These are phyloP conservation scores for Ceratobasidium sp. DNA, from an alignment of 1,284 basidiomycete genomes.

Conservation along the genomic window DNA sequence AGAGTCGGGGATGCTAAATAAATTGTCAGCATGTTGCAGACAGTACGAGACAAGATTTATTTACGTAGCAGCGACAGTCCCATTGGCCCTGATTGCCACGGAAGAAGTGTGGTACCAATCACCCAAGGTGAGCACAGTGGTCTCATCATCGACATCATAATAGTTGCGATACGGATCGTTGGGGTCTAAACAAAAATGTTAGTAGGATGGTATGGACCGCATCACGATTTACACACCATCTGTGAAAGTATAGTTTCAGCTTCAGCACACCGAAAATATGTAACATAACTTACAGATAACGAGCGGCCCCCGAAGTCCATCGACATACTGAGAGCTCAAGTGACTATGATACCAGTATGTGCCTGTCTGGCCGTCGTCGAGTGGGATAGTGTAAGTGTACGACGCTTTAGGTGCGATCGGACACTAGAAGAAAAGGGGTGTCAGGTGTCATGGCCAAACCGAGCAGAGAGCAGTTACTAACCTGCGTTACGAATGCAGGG, in stretches of 20 bases:
- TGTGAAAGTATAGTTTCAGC: not conserved
- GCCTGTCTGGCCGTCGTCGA: slow-evolving; percentile 54
- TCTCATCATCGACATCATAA: slow-evolving; percentile 59
- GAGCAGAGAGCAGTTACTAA: too few relatives aligned
- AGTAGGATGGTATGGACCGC: too few relatives aligned
- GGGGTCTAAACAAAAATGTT: slow-evolving; percentile 54
- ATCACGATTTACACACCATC: not conserved
- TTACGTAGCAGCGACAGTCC: not conserved
- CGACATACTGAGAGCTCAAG: slow-evolving; percentile 64
- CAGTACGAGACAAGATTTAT: not conserved
- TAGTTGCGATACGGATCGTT: slow-evolving; percentile 62
- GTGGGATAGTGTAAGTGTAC: slow-evolving; percentile 36
- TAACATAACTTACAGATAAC: slow-evolving; percentile 53
- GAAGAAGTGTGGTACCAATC: slow-evolving; percentile 58
- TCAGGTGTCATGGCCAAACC: too few relatives aligned
- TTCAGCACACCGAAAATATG: not conserved
- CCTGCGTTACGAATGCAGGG: slow-evolving; percentile 42
- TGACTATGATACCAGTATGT: slow-evolving; percentile 61
- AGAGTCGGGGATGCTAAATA: slow-evolving; percentile 55
- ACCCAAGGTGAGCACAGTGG: slow-evolving; percentile 63
- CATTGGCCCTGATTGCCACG: not conserved
- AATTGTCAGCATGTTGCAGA: slow-evolving; percentile 48
- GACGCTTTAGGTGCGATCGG: slow-evolving; percentile 57
- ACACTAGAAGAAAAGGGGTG: slow-evolving; percentile 63
- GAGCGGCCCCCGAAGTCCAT: slow-evolving; percentile 57